Conservation (phyloP, 2,329 filamentous ascomycete genomes). For the Cercospora sp. region DNA sequence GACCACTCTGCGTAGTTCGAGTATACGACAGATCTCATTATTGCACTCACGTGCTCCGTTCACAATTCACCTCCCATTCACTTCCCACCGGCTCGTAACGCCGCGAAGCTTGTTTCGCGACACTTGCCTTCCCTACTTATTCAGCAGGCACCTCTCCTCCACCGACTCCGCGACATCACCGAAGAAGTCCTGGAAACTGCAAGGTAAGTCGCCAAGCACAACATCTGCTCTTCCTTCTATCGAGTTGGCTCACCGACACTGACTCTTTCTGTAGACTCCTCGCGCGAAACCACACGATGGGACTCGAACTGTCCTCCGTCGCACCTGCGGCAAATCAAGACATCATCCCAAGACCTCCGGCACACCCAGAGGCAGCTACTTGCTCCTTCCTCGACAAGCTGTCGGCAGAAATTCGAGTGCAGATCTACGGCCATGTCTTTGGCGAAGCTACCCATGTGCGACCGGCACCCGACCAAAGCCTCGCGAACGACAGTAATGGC, state of each 20-base stretch:
- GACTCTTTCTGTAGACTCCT: not conserved
- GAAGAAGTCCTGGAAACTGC: not conserved
- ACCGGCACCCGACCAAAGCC: too few relatives aligned
- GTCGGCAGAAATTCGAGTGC: conserved; percentile 7
- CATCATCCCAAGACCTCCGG: not conserved
- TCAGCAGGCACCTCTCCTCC: not conserved
- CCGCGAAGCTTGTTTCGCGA: not conserved
- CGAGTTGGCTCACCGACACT: not conserved
- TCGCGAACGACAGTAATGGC: too few relatives aligned
- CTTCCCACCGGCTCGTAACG: not conserved
- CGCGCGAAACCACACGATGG: not conserved
- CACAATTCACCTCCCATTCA: not conserved
- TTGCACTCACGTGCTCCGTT: not conserved
- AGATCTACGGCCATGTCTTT: conserved; percentile 14
- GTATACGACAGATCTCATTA: not conserved
- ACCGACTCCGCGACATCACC: not conserved
- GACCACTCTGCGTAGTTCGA: not conserved
- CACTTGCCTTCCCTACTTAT: not conserved
- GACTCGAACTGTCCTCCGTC: not conserved
- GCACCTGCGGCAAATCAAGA: not conserved
- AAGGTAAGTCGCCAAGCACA: not conserved
- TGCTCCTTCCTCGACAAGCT: conserved; percentile 13
- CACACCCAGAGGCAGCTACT: not conserved
- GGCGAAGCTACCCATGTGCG: not conserved
- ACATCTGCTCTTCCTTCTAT: not conserved